These are phyloP conservation scores for Prunus mira DNA, from an alignment of 306 rosid species.

Conservation along the genomic window DNA sequence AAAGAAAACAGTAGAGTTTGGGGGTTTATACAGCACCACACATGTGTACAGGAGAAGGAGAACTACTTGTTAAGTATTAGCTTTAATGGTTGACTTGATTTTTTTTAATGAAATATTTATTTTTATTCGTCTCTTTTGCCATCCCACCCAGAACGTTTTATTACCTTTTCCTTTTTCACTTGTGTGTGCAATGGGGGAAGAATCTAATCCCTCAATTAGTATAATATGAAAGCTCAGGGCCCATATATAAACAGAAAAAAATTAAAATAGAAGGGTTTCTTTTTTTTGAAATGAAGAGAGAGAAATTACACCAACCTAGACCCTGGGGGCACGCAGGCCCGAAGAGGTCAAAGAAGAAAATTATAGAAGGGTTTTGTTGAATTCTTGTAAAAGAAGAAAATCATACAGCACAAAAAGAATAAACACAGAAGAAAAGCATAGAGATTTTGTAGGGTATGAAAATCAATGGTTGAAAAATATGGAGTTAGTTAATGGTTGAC, in stretches of 20 bases:
- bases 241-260: neutral
- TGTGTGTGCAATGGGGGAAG: constrained; percentile 1
- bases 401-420: neutral
- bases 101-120: neutral
- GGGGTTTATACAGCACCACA: constrained; percentile 32
- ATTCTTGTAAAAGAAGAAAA: constrained; percentile 1
- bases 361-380: neutral
- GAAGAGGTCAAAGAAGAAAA: too few relatives aligned
- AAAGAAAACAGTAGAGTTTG: constrained; percentile 11
- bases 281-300: too few relatives aligned
- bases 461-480: neutral
- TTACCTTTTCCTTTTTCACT: too few relatives aligned
- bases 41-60: constrained; percentile 43
- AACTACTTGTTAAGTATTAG: constrained; percentile 18
- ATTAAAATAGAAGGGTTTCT: too few relatives aligned
- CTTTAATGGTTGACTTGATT: constrained; percentile 38
- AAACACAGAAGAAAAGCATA: neutral
- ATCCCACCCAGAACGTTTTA: neutral
- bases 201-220: constrained; percentile 8
- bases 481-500: neutral
- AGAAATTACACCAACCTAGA: too few relatives aligned
- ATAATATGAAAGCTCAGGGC: neutral
- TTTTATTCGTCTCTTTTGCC: neutral
- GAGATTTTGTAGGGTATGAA: neutral
- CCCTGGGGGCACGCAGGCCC: rapidly evolving